phyloP scores from a whole-genome alignment of 2,329 filamentous ascomycete genomes.

The Hawksworthiomyces lignivorus region DNA sequence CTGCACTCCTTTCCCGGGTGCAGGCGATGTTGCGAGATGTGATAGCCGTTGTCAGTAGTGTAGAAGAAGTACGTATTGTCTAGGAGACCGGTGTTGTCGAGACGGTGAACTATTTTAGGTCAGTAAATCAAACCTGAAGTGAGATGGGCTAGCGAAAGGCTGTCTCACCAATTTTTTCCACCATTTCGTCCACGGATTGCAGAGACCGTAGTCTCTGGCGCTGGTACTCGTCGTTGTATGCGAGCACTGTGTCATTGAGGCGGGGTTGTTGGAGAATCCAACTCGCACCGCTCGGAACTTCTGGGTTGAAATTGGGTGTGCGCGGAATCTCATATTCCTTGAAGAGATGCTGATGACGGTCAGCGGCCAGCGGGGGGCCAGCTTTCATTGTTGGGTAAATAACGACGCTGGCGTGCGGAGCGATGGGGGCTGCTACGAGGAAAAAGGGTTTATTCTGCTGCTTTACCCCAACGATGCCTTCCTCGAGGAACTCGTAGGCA shows the following conservation, averaged over 20 bases:
- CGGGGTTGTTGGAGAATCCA: slow-evolving; percentile 36
- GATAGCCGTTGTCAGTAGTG: slow-evolving; percentile 51
- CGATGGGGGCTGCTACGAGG: slow-evolving; percentile 55
- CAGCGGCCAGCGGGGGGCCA: slow-evolving; percentile 35
- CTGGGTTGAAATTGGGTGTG: slow-evolving; percentile 58
- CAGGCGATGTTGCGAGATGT: slow-evolving; percentile 50
- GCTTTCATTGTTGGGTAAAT: slow-evolving; percentile 6
- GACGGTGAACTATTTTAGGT: no score
- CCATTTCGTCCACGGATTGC: slow-evolving; percentile 47
- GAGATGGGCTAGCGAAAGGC: no score
- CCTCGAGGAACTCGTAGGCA: slow-evolving; percentile 33
- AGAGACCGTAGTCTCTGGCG: slow-evolving; percentile 41
- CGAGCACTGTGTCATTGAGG: slow-evolving; percentile 33
- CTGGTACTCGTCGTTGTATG: slow-evolving; percentile 44
- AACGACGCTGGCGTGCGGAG: slow-evolving; percentile 53
- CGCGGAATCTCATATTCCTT: slow-evolving; percentile 50
- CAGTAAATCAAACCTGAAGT: no score
- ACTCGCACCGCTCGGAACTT: slow-evolving; percentile 34
- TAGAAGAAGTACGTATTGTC: slow-evolving; percentile 53
- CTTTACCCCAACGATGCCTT: slow-evolving; percentile 46
- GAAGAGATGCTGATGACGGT: slow-evolving; percentile 56
- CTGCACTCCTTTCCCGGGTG: slow-evolving; percentile 49
- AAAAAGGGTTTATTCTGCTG: slow-evolving; percentile 55
- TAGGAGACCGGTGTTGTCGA: slow-evolving; percentile 45
- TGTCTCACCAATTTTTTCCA: slow-evolving; percentile 36